phyloP scores from a whole-genome alignment of 305 asterid species.

The Solanum hybrid region DNA sequence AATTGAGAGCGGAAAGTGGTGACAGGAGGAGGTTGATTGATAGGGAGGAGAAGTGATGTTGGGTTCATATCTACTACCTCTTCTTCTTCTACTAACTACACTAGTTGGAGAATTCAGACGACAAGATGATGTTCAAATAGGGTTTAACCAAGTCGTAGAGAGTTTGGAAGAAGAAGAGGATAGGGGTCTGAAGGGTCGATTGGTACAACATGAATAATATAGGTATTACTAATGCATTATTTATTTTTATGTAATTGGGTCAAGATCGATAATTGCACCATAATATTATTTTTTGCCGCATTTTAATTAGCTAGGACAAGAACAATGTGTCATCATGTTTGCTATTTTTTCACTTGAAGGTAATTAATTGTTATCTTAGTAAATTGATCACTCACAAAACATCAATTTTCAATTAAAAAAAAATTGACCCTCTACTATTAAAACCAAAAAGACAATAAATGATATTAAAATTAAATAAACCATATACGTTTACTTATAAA shows the following conservation, averaged over 20 bases:
- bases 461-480: not conserved
- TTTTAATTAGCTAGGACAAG: not conserved
- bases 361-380: no score
- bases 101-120: not conserved
- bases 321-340: not conserved
- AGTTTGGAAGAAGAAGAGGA: not conserved
- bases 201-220: not conserved
- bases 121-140: not conserved
- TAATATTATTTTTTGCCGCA: not conserved
- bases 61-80: constrained; percentile 26
- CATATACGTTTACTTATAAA: not conserved
- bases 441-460: not conserved
- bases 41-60: constrained; percentile 34
- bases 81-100: not conserved
- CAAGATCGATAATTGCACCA: not conserved
- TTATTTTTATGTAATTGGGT: not conserved
- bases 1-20: constrained; percentile 17
- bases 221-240: no score
- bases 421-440: not conserved
- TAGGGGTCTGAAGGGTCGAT: not conserved
- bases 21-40: constrained; percentile 23
- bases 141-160: not conserved
- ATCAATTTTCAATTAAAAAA: not conserved
- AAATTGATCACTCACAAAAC: not conserved
- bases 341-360: not conserved